phyloP scores from a whole-genome alignment of 2,329 filamentous ascomycete genomes.

The Calonectria fujianensis region DNA sequence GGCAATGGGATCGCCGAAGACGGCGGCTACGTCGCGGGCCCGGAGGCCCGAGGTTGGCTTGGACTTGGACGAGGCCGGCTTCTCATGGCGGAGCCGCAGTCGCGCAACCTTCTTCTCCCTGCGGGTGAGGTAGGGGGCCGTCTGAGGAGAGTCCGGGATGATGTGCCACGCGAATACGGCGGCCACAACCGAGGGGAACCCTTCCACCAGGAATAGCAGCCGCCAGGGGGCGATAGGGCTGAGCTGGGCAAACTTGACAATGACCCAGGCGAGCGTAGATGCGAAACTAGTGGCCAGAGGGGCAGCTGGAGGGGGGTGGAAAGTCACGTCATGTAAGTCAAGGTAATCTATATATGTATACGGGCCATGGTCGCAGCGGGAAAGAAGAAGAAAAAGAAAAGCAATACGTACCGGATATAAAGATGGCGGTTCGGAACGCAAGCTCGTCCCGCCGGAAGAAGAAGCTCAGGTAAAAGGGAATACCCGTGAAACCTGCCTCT shows the following conservation, averaged over 20 bases:
- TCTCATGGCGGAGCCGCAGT: constrained; percentile 77
- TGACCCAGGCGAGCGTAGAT: constrained; percentile 85
- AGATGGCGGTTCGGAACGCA: constrained; percentile 89
- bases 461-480: constrained; percentile 79
- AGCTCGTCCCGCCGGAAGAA: constrained; percentile 82
- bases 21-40: constrained; percentile 72
- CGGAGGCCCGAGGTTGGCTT: constrained; percentile 65
- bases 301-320: constrained; percentile 75
- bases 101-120: constrained; percentile 82
- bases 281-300: constrained; percentile 86
- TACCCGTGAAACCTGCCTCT: constrained; percentile 79
- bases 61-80: constrained; percentile 50
- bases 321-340: constrained; percentile 60
- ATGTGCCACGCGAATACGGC: constrained; percentile 83
- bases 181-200: constrained; percentile 87
- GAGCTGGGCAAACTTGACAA: constrained; percentile 79
- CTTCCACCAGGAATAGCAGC: constrained; percentile 89
- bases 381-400: too few species aligned
- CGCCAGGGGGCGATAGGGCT: constrained; percentile 88
- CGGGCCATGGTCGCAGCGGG: neutral
- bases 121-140: constrained; percentile 76
- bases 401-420: constrained; percentile 79
- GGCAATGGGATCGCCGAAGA: constrained; percentile 60
- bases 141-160: constrained; percentile 84
- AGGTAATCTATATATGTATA: constrained; percentile 24